Conservation (phyloP, 2,329 filamentous ascomycete genomes). For the Xylaria polymorpha region DNA sequence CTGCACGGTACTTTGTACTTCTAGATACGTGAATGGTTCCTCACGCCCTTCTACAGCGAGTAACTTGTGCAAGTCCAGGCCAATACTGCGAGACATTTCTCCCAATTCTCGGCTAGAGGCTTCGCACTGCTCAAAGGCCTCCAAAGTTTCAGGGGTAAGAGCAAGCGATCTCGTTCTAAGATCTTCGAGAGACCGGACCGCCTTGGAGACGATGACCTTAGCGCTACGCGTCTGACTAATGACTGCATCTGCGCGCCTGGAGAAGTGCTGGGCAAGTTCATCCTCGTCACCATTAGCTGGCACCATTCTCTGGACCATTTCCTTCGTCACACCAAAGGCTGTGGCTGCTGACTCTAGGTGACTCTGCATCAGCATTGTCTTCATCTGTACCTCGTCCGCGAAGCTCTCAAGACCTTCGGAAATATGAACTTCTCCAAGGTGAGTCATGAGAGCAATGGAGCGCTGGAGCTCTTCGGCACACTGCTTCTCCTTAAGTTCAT, state of each 20-base stretch:
- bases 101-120: constrained; percentile 72
- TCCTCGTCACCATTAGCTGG: constrained; percentile 70
- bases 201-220: constrained; percentile 85
- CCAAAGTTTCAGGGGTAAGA: constrained; percentile 73
- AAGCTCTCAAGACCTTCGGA: constrained; percentile 75
- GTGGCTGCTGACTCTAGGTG: constrained; percentile 80
- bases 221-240: constrained; percentile 81
- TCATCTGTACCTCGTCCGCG: constrained; percentile 84
- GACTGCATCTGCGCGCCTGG: constrained; percentile 76
- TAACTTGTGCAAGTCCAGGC: constrained; percentile 72
- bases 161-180: constrained; percentile 80
- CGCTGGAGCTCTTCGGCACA: constrained; percentile 84
- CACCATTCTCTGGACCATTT: constrained; percentile 75
- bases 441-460: constrained; percentile 86
- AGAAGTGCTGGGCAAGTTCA: constrained; percentile 73
- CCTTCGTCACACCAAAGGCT: constrained; percentile 57
- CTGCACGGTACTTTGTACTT: constrained; percentile 73
- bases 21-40: constrained; percentile 73
- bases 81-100: constrained; percentile 73
- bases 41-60: constrained; percentile 78
- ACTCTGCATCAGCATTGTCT: constrained; percentile 78
- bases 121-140: constrained; percentile 78
- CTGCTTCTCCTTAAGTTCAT: constrained; percentile 86
- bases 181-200: constrained; percentile 80
- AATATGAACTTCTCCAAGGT: constrained; percentile 85